Evolutionary conservation across 2,329 filamentous ascomycete genomes (phyloP), one percentile per base, ranked within the genome.

Genomic region (Fonsecaea erecta): DNA sequence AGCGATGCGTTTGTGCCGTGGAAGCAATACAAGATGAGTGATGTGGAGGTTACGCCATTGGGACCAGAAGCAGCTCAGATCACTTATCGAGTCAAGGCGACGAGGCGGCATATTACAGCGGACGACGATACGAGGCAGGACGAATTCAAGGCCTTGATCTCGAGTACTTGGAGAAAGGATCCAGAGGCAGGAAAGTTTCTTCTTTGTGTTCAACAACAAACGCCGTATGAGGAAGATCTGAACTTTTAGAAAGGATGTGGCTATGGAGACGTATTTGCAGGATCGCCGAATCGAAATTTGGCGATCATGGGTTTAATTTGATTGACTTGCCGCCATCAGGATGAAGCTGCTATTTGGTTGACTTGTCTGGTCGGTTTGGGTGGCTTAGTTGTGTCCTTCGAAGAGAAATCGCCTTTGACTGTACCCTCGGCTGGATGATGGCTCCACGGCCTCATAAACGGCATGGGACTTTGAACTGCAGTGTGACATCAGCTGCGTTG

Each of bases 1-100:
- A 71, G 68, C 52, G 67, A 72, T 51, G 71, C 70, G 5, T 72
- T 72, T 59, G 60, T 72, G 11, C 71, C 71, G 3, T 72, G 71
- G 71, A 68, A 40, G 46, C 40, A 64, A 14, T 72, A 71, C 55
- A 53, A 60, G 18, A 35, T 72, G 59, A 65, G 34, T 26, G 66
- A 72, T 24, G 68, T 70, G 18, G 63, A 66, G 28, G 68, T 72
- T 21, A 68, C 60, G 28, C 48, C 64, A 8, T 52, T 72, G 24
- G 71, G 69, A 30, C 6, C 60, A 26, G 68, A 72, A 28, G 65
- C 68, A 11, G 71, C 70, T 16, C 37, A 66, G 32, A 70, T 72
- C 61, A 70, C 51, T 53, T 72, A 72, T 58, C 64, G 67, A 34
- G 71, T 68, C 16, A 62, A 63, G 8, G 71, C 71, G 37, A 65